Evolutionary conservation across 140 eudicot genomes (phyloP), one percentile per base, ranked within the genome.

Genomic region (Flaveria floridana): DNA sequence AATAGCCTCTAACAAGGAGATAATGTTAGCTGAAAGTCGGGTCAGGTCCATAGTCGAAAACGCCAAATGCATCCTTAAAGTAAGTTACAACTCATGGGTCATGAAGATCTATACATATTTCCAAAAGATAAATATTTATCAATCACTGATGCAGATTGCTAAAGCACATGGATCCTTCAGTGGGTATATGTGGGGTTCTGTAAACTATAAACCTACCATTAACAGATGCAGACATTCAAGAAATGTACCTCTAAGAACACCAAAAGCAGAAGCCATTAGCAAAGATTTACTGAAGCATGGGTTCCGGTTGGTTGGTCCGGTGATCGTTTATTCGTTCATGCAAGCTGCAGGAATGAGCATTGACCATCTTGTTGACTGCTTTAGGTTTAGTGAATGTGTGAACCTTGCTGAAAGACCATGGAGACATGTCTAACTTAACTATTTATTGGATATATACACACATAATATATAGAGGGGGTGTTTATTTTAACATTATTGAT

Each of bases 291-390:
- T 85, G 76, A 89, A 89, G 65, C 83, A 83, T 18, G 97, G 99
- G 63, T 91, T 94, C 59, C 84, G 96, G 7, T 72, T 88, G 19
- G 99, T 94, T 13, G 99, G 99, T 1, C 97, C 97, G 2, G 99
- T 94, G 55, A 88, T 94, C 25, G 87, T 87, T 20, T 86, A 94
- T 39, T 94, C 99, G 6, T 94, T 94, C 92, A 90, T 90, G 95
- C 99, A 94, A 80, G 99, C 99, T 9, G 89, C 92, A 4, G 99
- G 99, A 46, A 86, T 94, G 92, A 86, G 91, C 70, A 88, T 90
- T 74, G 99, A 94, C 81, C 99, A 94, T 86, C 89, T 94, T 34
- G 93, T 94, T 58, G 96, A 94, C 84, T 94, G 99, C 74, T 90
- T 85, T 84, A 86, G 99, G 78, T 84, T 84, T 71, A 77, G 73